Conservation (phyloP, 495 filamentous ascomycete species). For the Aspergillus haitiensis region DNA sequence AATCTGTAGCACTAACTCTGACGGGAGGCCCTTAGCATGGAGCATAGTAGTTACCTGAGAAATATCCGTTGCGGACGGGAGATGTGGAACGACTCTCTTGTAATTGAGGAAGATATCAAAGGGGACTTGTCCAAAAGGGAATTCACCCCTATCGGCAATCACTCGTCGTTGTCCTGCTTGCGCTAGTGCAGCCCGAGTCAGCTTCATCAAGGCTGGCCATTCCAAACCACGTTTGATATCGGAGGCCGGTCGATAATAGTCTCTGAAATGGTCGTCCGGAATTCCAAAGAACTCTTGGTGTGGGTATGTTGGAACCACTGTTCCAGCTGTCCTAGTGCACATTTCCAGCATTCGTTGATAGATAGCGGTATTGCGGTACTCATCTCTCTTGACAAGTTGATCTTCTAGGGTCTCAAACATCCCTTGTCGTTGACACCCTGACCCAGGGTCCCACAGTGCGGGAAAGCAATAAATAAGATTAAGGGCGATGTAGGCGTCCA, state of each 20-base stretch:
- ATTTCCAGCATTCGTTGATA: conserved; percentile 19
- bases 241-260: background rate
- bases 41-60: background rate
- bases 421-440: conserved; percentile 1
- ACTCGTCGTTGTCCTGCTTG: conserved; percentile 16
- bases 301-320: background rate
- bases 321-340: background rate
- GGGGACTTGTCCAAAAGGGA: conserved; percentile 1
- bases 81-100: background rate
- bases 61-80: background rate
- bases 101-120: conserved; percentile 12
- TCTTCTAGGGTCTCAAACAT: background rate
- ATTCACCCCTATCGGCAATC: conserved; percentile 2
- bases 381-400: conserved; percentile 3
- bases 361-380: conserved; percentile 25
- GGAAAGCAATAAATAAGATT: conserved; percentile 25
- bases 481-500: conserved; percentile 21
- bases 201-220: background rate
- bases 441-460: conserved; percentile 21
- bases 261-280: background rate
- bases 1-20: conserved; percentile 23
- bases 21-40: conserved; percentile 14
- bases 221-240: background rate
- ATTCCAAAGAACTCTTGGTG: background rate
- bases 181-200: conserved; percentile 2